Conservation (phyloP, 176 grass and related monocot genomes). For the Panicum miliaceum region DNA sequence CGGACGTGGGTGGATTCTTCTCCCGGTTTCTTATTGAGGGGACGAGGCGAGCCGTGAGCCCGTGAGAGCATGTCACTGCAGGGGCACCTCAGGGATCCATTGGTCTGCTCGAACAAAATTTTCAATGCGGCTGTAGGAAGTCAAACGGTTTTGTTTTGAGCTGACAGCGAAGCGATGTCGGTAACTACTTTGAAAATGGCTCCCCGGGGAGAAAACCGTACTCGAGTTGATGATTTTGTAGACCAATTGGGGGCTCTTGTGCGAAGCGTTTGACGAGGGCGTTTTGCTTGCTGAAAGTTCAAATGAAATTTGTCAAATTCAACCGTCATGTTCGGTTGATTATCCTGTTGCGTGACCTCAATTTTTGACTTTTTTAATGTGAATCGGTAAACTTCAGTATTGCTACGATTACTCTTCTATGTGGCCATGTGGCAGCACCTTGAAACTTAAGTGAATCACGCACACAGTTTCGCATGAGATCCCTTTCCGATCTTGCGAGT, state of each 20-base stretch:
- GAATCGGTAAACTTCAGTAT: neutral
- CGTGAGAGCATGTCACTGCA: constrained; percentile 30
- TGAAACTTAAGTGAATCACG: neutral
- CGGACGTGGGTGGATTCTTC: neutral
- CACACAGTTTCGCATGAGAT: neutral
- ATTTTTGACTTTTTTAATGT: constrained; percentile 6
- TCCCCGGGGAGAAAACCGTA: neutral
- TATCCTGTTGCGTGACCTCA: neutral
- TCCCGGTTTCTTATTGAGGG: constrained; percentile 18
- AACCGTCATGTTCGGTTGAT: constrained; percentile 16
- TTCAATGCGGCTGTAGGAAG: neutral
- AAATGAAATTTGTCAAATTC: constrained; percentile 21
- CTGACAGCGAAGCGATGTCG: constrained; percentile 7
- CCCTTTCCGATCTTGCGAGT: neutral
- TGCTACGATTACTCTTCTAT: neutral
- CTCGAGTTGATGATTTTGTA: neutral
- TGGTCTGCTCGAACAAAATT: neutral
- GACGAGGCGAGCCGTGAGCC: constrained; percentile 21
- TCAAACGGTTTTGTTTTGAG: constrained; percentile 43
- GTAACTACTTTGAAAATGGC: neutral
- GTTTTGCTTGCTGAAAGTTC: constrained; percentile 8
- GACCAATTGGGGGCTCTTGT: neutral
- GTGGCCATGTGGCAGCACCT: neutral
- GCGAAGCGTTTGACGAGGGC: neutral
- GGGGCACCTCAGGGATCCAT: neutral